Conservation (phyloP, 495 filamentous ascomycete genomes). For the Neurospora pannonica region DNA sequence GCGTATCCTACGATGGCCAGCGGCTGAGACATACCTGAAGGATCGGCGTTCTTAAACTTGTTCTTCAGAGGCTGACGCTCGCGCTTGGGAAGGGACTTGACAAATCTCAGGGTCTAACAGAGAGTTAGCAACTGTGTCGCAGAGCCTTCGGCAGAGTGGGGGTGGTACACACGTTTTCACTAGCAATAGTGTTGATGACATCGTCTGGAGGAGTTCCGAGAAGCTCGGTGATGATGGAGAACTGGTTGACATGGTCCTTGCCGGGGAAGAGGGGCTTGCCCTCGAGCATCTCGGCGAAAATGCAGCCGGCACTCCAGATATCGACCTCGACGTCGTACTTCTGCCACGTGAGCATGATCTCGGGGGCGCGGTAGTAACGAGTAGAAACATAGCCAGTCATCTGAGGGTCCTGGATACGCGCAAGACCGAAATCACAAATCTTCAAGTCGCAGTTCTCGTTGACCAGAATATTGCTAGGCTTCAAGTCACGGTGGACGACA, state of each 20-base stretch:
- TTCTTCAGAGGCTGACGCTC: constrained; percentile 81
- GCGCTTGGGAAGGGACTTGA: constrained; percentile 94
- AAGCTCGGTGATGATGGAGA: constrained; percentile 98
- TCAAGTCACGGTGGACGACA: constrained; percentile 94
- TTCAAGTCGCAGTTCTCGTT: constrained; percentile 99
- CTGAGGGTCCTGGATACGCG: constrained; percentile 97
- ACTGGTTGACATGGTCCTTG: constrained; percentile 99
- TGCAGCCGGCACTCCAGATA: constrained; percentile 98
- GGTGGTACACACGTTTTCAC: constrained; percentile 75
- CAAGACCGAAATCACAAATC: constrained; percentile 97
- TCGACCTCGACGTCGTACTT: constrained; percentile 99
- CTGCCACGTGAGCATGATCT: constrained; percentile 99
- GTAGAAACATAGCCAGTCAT: constrained; percentile 99
- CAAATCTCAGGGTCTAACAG: constrained; percentile 84
- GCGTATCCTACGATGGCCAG: background rate
- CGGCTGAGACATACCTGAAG: constrained; percentile 51
- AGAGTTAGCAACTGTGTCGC: background rate
- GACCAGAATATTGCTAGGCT: constrained; percentile 96
- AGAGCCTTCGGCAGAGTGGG: background rate
- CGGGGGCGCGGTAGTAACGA: constrained; percentile 93
- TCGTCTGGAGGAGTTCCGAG: constrained; percentile 97
- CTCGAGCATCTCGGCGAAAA: constrained; percentile 98
- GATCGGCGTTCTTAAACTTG: constrained; percentile 94
- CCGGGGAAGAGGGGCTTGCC: constrained; percentile 97
- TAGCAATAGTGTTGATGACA: constrained; percentile 96